Percentiles rank a stretch among this genome's conserved stretches.
These are phyloP conservation scores for Nothophytophthora sp. DNA, from an alignment of 352 stramenopile genomes.

Conservation along the genomic window DNA sequence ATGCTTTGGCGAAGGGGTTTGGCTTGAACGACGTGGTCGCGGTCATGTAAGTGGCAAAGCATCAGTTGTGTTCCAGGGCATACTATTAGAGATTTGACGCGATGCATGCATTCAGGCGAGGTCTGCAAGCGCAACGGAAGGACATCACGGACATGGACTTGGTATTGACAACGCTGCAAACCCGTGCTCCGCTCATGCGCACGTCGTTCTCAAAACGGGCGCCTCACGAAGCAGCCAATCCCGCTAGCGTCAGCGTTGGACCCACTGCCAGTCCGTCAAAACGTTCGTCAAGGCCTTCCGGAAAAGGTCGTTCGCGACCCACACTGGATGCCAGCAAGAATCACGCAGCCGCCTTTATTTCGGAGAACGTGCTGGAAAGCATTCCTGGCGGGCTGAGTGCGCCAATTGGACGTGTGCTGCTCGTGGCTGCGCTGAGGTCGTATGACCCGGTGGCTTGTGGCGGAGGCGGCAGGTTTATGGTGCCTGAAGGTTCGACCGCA, in stretches of 20 bases:
- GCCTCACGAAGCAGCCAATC: conserved; percentile 16
- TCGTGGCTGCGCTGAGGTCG: conserved; percentile 48
- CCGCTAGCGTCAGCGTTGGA: neutral
- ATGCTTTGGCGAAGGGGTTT: conserved; percentile 57
- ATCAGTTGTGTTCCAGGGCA: neutral
- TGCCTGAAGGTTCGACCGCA: conserved; percentile 24
- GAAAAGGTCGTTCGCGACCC: too few species aligned
- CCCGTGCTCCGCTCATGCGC: conserved; percentile 51
- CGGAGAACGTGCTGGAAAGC: conserved; percentile 50
- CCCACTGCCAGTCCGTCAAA: neutral
- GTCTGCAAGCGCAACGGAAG: conserved; percentile 50
- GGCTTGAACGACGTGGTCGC: conserved; percentile 43
- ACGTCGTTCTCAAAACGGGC: conserved; percentile 53
- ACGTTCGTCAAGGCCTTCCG: neutral
- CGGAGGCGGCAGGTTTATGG: conserved; percentile 37
- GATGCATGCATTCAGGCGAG: conserved; percentile 32
- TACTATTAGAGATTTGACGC: neutral
- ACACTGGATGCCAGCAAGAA: too few species aligned
- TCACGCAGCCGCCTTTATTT: conserved; percentile 19
- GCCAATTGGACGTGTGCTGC: conserved; percentile 38
- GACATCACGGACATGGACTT: conserved; percentile 32
- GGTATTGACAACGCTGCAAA: conserved; percentile 43
- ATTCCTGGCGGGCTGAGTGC: conserved; percentile 58
- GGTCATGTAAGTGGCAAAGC: conserved; percentile 49
- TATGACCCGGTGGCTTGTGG: conserved; percentile 38